Base-by-base conservation (phyloP, 2,329 filamentous ascomycete species). In the Chrysosporium keratinophilum region DNA sequence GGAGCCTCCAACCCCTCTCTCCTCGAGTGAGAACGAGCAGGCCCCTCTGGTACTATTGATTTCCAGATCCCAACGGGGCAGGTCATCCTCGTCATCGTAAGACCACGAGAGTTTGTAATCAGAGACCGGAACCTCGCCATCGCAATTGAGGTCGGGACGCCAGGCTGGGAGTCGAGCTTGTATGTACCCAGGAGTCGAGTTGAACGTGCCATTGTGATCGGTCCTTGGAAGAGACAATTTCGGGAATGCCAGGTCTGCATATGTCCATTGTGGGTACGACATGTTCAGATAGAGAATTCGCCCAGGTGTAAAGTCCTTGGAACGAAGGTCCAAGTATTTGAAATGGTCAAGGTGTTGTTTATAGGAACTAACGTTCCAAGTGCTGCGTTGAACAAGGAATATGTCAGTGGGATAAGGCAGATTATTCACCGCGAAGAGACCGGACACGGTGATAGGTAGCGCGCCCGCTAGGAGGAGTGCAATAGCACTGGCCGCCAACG, bases 201-300 rank as follows among this genome's bases (percentile, higher is more conserved):
- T 47, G 35, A 35, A 47, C 14, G 33, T 41, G 44, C 19, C n/a
- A 48, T 39, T 47, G 35, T 23, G 28, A 40, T 46, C 35, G 49
- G 39, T 43, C 23, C 17, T 43, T 12, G 40, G 49, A 44, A 44
- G 23, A 44, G 49, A 52, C 17, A 53, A 42, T 41, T 41, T 50
- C 1, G 60, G 59, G 50, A 67, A 62, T 1, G 59, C 64, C 1
- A 69, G 58, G 12, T 65, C 61, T 14, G 61, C 56, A 34, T 65
- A 64, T 2, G 65, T 67, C 65, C 66, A 67, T 40, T 62, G 55
- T 0, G 66, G 64, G 35, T 67, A 63, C 3, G 64, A 58, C n/a
- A 68, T 39, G 42, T 64, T 61, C 2, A 62, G 43, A 15, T 63
- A 61, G 11, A 64, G 57, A 4, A 67, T 60, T 2, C 67, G 34